Percentiles rank a stretch among this genome's conserved stretches.
phyloP scores from a whole-genome alignment of 2,329 filamentous ascomycete genomes.

The Exserohilum turcica region DNA sequence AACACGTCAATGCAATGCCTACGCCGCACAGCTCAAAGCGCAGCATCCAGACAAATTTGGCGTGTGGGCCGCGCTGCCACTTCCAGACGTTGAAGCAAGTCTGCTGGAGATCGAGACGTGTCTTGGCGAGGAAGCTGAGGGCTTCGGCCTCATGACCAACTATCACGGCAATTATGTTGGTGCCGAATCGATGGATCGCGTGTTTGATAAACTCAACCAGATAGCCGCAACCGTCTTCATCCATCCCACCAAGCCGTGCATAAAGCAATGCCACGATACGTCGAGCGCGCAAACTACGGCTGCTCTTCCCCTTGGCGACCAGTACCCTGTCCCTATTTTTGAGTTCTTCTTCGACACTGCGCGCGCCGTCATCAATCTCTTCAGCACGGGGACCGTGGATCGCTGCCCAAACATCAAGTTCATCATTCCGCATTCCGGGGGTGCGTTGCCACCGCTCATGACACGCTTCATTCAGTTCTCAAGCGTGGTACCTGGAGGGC shows the following conservation, averaged over 20 bases:
- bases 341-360: conserved; percentile 62
- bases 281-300: conserved; percentile 17
- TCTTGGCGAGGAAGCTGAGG: conserved; percentile 54
- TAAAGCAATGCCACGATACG: conserved; percentile 18
- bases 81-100: conserved; percentile 56
- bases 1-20: conserved; percentile 50
- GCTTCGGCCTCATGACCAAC: conserved; percentile 60
- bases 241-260: conserved; percentile 60
- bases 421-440: conserved; percentile 57
- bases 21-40: conserved; percentile 49
- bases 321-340: conserved; percentile 53
- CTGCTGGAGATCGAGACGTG: conserved; percentile 56
- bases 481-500: conserved; percentile 46
- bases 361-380: conserved; percentile 55
- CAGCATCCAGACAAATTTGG: conserved; percentile 52
- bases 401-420: conserved; percentile 55
- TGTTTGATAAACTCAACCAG: conserved; percentile 57
- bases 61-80: conserved; percentile 60
- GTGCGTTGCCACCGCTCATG: conserved; percentile 53
- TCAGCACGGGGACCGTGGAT: conserved; percentile 54
- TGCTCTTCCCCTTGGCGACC: conserved; percentile 46
- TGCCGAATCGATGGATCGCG: conserved; percentile 50
- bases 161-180: conserved; percentile 60
- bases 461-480: conserved; percentile 52
- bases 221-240: conserved; percentile 58